A percentile compares a stretch with the other conserved stretches of the same genome.
These are phyloP conservation scores for Candida pseudofarinosa DNA, from an alignment of 805 yeast genomes.

Conservation along the genomic window DNA sequence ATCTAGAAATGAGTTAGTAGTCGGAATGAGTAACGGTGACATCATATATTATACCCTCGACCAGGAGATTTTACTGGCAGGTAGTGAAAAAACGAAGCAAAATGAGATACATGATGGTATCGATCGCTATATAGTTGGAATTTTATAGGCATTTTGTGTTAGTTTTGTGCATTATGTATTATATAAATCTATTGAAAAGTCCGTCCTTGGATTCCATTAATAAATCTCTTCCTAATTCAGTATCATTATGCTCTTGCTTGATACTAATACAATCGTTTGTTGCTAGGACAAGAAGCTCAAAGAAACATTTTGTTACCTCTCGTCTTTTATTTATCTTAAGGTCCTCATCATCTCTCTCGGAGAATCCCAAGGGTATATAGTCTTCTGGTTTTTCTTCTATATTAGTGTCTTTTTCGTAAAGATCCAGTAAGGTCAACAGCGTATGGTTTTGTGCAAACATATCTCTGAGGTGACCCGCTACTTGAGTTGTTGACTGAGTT, in stretches of 20 bases:
- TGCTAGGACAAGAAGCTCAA: conserved; percentile 78
- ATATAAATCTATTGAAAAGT: conserved; percentile 15
- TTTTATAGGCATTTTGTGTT: background rate
- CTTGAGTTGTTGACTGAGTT: conserved; percentile 48
- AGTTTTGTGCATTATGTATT: conserved; percentile 2
- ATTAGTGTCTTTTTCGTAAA: conserved; percentile 22
- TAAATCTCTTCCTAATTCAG: conserved; percentile 54
- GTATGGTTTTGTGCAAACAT: conserved; percentile 18
- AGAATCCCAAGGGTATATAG: conserved; percentile 18
- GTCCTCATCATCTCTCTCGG: conserved; percentile 5
- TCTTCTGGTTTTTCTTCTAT: conserved; percentile 11
- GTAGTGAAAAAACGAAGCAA: background rate
- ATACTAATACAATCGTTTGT: conserved; percentile 66
- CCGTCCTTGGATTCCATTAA: conserved; percentile 44
- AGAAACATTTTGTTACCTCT: conserved; percentile 71
- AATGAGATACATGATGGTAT: conserved; percentile 7
- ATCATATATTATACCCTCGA: conserved; percentile 10
- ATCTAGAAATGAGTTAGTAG: conserved; percentile 15
- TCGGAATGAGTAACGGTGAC: conserved; percentile 22
- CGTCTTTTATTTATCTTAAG: conserved; percentile 35
- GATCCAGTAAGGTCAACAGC: background rate
- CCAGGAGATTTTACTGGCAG: conserved; percentile 4
- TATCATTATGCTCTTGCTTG: conserved; percentile 42
- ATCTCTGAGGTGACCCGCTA: conserved; percentile 46
- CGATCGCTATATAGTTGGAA: conserved; percentile 8